Base-by-base conservation (phyloP, 192 early-diverging fungal species). In the Kickxella alabastrina region DNA sequence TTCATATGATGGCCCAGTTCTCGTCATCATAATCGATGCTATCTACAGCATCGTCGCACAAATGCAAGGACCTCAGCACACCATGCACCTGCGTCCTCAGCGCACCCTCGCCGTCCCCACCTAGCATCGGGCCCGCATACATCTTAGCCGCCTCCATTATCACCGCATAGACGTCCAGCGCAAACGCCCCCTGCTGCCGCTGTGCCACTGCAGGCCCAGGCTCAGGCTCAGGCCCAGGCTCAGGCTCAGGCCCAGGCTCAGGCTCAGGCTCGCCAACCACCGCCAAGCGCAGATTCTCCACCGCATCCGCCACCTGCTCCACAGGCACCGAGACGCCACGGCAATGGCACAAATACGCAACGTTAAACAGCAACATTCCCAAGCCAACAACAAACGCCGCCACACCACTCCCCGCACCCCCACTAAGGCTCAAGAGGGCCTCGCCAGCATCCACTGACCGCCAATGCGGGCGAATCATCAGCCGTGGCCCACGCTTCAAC, bases 11-110 rank as follows among this genome's bases (percentile, higher is more conserved):
- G 4, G 71, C 59, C 71, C 71, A 75, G 47, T 62, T 67, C 5
- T 66, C 70, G 2, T 73, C 70, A 5, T 75, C 71, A 44, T 47
- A 48, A 26, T 75, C 71, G 6, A 58, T 46, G 31, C 28, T 52
- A 34, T 67, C 71, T 9, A 75, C 48, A 21, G 71, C 56, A 56
- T 75, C 71, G 52, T 75, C 71, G 47, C 71, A 75, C 17, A 75
- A 41, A 51, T 59, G 71, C 56, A 75, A 34, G 2, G 46, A 45
- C 10, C 64, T 54, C 47, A 75, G 40, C 25, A 61, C 59, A 2
- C 38, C 56, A 32, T 75, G 59, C 13, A 75, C 64, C 28, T 62
- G 71, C 14, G 40, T 28, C 24, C 54, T 44, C 49, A 66, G 36
- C 17, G 45, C 52, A 6, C 17, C 19, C 17, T 66, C 56, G 0